These are phyloP conservation scores for Alisma plantagoaquatica DNA, from an alignment of 106 monocot species.

Conservation along the genomic window DNA sequence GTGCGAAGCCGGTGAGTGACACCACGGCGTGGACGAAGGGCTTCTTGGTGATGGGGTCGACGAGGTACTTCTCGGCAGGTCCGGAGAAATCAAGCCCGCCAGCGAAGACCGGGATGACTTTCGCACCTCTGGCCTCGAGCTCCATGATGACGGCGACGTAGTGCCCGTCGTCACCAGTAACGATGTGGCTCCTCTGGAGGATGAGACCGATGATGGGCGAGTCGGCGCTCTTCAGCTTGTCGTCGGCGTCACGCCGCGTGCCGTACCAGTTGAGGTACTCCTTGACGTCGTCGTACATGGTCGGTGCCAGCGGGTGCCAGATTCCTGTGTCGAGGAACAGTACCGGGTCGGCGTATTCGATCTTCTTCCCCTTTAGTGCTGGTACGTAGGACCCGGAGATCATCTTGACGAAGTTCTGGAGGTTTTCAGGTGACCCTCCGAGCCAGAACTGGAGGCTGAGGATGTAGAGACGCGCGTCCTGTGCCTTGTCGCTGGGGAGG, in stretches of 20 bases:
- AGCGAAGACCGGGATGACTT: constrained; percentile 67
- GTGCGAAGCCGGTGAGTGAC: constrained; percentile 75
- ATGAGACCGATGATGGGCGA: constrained; percentile 57
- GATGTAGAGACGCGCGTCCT: constrained; percentile 80
- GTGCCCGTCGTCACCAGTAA: constrained; percentile 77
- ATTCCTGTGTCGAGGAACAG: constrained; percentile 64
- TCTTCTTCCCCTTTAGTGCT: constrained; percentile 43
- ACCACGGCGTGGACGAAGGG: constrained; percentile 51
- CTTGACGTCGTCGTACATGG: constrained; percentile 69
- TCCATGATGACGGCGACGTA: constrained; percentile 87
- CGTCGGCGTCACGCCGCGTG: constrained; percentile 46
- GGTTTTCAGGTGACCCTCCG: constrained; percentile 75
- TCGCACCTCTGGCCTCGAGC: constrained; percentile 68
- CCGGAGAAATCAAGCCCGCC: constrained; percentile 81
- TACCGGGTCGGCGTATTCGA: constrained; percentile 55
- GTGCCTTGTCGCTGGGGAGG: constrained; percentile 77
- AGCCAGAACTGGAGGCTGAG: constrained; percentile 92
- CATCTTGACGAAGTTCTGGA: constrained; percentile 83
- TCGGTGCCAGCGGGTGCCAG: constrained; percentile 73
- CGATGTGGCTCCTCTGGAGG: constrained; percentile 77
- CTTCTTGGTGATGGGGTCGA: constrained; percentile 55
- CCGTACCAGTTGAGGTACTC: constrained; percentile 89
- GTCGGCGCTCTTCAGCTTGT: constrained; percentile 34
- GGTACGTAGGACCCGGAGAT: constrained; percentile 67
- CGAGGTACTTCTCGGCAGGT: constrained; percentile 42